Conservation (phyloP, 768 basidiomycete species). For the Heimioporus sp. region DNA sequence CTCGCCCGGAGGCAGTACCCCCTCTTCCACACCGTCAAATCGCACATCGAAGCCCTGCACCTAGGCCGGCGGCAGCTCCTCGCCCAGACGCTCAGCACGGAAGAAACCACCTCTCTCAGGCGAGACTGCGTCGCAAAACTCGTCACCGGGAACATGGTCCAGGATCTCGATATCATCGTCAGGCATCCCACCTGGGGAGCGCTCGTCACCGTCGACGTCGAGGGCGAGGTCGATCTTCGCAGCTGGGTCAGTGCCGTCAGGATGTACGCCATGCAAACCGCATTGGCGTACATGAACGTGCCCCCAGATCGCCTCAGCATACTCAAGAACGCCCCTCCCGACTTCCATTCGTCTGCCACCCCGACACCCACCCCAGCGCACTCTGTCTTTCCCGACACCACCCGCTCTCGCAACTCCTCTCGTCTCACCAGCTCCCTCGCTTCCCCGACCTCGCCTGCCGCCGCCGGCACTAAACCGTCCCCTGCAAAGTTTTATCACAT, state of each 20-base stretch:
- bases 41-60: constrained; percentile 89
- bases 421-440: constrained; percentile 37
- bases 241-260: constrained; percentile 88
- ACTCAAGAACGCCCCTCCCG: constrained; percentile 34
- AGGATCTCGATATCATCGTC: constrained; percentile 94
- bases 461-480: constrained; percentile 31
- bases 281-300: constrained; percentile 74
- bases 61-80: constrained; percentile 89
- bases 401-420: constrained; percentile 28
- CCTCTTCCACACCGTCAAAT: constrained; percentile 81
- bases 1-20: constrained; percentile 87
- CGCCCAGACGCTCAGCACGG: constrained; percentile 79
- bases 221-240: constrained; percentile 74
- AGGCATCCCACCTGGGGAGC: constrained; percentile 90
- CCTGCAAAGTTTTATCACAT: constrained; percentile 83
- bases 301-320: constrained; percentile 38
- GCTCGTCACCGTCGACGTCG: constrained; percentile 86
- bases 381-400: constrained; percentile 66
- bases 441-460: constrained; percentile 8
- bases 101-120: constrained; percentile 80
- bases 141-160: constrained; percentile 87
- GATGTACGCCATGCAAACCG: constrained; percentile 89
- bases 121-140: constrained; percentile 85
- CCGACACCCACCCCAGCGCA: constrained; percentile 61
- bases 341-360: constrained; percentile 39